Conservation (phyloP, 2,329 filamentous ascomycete species). For the Xenoacremonium recifei region DNA sequence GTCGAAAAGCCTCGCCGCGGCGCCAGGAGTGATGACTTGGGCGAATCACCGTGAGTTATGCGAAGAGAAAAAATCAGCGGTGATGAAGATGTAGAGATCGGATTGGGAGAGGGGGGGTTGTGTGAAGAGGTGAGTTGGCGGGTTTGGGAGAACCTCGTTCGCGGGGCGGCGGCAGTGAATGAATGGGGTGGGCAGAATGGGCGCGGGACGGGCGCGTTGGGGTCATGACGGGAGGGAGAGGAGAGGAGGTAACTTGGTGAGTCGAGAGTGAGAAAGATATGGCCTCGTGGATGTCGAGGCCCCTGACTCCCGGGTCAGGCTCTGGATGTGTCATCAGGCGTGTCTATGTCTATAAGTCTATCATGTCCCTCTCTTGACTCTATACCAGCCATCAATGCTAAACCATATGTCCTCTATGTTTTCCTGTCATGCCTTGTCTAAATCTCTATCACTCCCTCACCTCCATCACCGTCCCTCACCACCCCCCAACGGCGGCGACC, state of each 20-base stretch:
- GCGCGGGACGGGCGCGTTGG: not conserved
- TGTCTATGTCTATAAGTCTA: no score
- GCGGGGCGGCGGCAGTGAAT: not conserved
- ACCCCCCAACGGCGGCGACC: slow-evolving; percentile 15
- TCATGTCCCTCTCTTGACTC: no score
- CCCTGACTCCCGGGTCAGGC: no score
- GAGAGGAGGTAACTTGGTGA: not conserved
- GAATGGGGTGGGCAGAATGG: not conserved
- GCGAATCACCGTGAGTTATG: not conserved
- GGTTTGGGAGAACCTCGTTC: not conserved
- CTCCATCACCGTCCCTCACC: slow-evolving; percentile 7
- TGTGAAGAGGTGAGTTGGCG: not conserved
- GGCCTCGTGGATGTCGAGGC: no score
- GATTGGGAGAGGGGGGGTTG: no score
- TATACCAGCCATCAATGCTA: no score
- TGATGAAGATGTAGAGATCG: no score
- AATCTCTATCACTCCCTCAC: slow-evolving; percentile 1
- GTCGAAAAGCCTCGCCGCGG: no score
- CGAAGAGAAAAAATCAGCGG: no score
- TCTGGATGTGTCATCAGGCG: no score
- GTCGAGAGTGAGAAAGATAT: no score
- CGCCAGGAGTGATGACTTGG: no score
- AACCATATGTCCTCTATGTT: not conserved
- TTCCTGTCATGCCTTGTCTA: not conserved
- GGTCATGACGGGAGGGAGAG: not conserved